Evolutionary conservation across 352 stramenopile species (phyloP).

Genomic region (Aphanomyces cochlioides): DNA sequence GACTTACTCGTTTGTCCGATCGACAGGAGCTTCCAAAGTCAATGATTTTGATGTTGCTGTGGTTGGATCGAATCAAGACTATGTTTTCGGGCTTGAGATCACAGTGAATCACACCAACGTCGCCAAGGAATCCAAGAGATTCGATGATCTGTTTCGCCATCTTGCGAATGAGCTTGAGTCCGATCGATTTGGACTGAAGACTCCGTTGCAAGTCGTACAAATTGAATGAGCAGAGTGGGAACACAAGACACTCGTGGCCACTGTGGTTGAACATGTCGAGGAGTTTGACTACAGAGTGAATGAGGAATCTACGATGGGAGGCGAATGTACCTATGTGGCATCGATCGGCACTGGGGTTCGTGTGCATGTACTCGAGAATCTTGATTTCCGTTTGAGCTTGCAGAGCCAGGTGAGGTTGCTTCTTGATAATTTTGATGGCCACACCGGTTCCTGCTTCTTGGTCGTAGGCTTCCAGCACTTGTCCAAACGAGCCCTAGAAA

Average conservation of each 20-base stretch:
- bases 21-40: constrained; percentile 98
- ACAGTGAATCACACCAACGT: constrained; percentile 96
- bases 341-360: constrained; percentile 73
- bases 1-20: constrained; percentile 79
- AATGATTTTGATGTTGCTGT: constrained; percentile 98
- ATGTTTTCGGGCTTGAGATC: constrained; percentile 99
- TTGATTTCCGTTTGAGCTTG: constrained; percentile 97
- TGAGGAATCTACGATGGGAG: background rate
- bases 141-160: constrained; percentile 95
- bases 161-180: constrained; percentile 93
- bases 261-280: constrained; percentile 94
- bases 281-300: constrained; percentile 73
- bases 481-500: constrained; percentile 68
- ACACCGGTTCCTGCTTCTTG: constrained; percentile 81
- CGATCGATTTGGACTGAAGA: constrained; percentile 89
- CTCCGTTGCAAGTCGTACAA: constrained; percentile 96
- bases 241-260: constrained; percentile 98
- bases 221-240: constrained; percentile 94
- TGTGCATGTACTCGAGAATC: constrained; percentile 89
- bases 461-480: constrained; percentile 77
- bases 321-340: constrained; percentile 88
- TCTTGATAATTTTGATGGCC: constrained; percentile 99
- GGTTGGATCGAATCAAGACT: constrained; percentile 89
- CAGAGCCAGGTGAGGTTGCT: constrained; percentile 94
- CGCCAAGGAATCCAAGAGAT: constrained; percentile 84